These are phyloP conservation scores for Blastobotrys peoriensis DNA, from an alignment of 805 yeast species.

Conservation along the genomic window DNA sequence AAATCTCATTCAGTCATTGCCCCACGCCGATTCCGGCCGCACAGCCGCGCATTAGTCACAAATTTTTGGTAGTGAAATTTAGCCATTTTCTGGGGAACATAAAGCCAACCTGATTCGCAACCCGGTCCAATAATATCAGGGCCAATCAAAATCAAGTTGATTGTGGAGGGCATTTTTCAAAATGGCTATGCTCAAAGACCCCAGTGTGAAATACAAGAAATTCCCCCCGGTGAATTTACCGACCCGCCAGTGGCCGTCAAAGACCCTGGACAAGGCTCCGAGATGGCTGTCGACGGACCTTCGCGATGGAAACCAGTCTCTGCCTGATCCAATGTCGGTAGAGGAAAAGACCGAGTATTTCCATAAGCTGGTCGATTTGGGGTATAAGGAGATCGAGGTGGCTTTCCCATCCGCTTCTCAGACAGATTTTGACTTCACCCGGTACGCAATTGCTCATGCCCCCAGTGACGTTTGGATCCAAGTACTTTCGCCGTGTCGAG, in stretches of 20 bases:
- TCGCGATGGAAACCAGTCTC: slow-evolving; percentile 78
- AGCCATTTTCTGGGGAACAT: background rate
- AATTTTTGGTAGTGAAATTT: background rate
- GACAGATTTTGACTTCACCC: slow-evolving; percentile 73
- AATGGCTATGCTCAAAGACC: slow-evolving; percentile 42
- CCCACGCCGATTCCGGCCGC: background rate
- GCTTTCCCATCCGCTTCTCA: slow-evolving; percentile 79
- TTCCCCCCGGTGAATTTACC: slow-evolving; percentile 52
- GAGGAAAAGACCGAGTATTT: slow-evolving; percentile 71
- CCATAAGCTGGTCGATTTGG: slow-evolving; percentile 60
- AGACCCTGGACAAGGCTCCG: slow-evolving; percentile 55
- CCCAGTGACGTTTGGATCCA: slow-evolving; percentile 76
- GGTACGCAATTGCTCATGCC: slow-evolving; percentile 64
- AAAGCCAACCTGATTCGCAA: too few relatives aligned
- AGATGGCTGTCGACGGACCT: slow-evolving; percentile 80
- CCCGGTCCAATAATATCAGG: too few relatives aligned
- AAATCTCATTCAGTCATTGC: background rate
- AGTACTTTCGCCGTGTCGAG: slow-evolving; percentile 71
- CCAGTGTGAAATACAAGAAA: slow-evolving; percentile 54
- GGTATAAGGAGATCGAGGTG: slow-evolving; percentile 80
- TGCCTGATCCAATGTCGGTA: slow-evolving; percentile 82
- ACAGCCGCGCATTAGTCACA: background rate
- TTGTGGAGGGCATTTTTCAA: too few relatives aligned
- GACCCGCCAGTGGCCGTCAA: slow-evolving; percentile 66
- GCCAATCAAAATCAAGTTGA: too few relatives aligned